Conservation (phyloP, 345 rosid species). For the Lenwebbia sp. region DNA sequence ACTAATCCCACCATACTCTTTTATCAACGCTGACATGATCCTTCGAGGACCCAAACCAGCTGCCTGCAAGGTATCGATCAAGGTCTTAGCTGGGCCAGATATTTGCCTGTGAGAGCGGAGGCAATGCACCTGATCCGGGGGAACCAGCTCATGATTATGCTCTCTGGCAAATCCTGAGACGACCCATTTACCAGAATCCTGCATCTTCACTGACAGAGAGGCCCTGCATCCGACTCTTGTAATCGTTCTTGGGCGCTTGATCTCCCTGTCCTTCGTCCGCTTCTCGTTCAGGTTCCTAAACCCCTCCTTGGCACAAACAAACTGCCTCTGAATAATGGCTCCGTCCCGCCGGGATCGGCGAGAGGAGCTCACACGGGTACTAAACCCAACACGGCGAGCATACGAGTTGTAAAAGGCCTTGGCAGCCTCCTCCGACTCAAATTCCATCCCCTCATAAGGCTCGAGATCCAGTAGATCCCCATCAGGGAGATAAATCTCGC, state of each 20-base stretch:
- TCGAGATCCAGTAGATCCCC: conserved; percentile 34
- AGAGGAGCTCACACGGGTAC: conserved; percentile 49
- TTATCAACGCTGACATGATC: conserved; percentile 39
- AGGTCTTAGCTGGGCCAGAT: conserved; percentile 37
- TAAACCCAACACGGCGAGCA: conserved; percentile 48
- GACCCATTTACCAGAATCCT: conserved; percentile 41
- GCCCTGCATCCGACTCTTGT: conserved; percentile 42
- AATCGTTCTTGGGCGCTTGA: conserved; percentile 34
- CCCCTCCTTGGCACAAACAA: conserved; percentile 47
- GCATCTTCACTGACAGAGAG: conserved; percentile 30
- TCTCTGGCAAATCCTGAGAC: conserved; percentile 26
- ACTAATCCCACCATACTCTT: conserved; percentile 41
- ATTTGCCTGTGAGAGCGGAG: conserved; percentile 41
- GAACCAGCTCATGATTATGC: conserved; percentile 39
- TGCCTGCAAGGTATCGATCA: conserved; percentile 41
- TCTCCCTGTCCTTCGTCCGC: conserved; percentile 36
- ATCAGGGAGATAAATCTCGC: conserved; percentile 22
- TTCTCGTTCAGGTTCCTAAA: conserved; percentile 38
- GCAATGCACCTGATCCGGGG: conserved; percentile 37
- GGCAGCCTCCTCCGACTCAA: conserved; percentile 50
- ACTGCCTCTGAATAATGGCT: conserved; percentile 42
- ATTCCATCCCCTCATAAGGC: conserved; percentile 47
- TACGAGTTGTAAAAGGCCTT: conserved; percentile 45
- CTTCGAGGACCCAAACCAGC: conserved; percentile 43
- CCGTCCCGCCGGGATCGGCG: conserved; percentile 49